These are phyloP conservation scores for Albizia julibrissin DNA, from an alignment of 306 rosid genomes.

Conservation along the genomic window DNA sequence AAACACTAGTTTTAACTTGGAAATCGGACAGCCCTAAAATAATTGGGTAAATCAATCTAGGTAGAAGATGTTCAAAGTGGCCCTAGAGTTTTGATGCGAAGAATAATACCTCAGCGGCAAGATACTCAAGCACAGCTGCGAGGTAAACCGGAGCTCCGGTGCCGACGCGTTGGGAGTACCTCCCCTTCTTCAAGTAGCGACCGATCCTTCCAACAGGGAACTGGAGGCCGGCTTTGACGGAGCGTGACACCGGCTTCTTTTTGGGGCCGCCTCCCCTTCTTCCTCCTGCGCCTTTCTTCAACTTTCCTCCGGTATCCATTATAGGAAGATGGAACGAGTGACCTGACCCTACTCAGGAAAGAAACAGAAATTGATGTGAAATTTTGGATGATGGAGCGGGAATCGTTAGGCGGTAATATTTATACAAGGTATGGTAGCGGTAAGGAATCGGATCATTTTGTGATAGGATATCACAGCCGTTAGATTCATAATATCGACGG, in stretches of 20 bases:
- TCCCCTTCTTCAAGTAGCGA: constrained; percentile 1
- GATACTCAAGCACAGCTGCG: neutral
- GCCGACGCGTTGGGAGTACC: neutral
- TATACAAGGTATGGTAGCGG: neutral
- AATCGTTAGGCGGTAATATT: neutral
- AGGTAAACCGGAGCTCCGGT: constrained; percentile 3
- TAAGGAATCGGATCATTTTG: neutral
- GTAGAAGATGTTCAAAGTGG: neutral
- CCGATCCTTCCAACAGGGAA: constrained; percentile 10
- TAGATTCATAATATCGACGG: neutral
- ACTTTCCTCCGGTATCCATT: constrained; percentile 1
- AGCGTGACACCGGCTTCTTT: constrained; percentile 1
- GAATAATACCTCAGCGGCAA: constrained; percentile 1
- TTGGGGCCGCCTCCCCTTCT: constrained; percentile 2
- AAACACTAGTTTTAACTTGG: neutral
- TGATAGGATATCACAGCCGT: neutral
- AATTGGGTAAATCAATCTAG: neutral
- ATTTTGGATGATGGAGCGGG: neutral
- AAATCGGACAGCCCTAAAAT: neutral
- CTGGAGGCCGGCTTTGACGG: constrained; percentile 5
- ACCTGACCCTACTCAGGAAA: neutral
- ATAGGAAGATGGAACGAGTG: too few relatives aligned
- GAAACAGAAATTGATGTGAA: neutral
- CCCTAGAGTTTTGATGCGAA: neutral
- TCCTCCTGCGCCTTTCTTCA: constrained; percentile 9